Evolutionary conservation across 805 yeast genomes (phyloP).

Genomic region (Barnettozyma californica): DNA sequence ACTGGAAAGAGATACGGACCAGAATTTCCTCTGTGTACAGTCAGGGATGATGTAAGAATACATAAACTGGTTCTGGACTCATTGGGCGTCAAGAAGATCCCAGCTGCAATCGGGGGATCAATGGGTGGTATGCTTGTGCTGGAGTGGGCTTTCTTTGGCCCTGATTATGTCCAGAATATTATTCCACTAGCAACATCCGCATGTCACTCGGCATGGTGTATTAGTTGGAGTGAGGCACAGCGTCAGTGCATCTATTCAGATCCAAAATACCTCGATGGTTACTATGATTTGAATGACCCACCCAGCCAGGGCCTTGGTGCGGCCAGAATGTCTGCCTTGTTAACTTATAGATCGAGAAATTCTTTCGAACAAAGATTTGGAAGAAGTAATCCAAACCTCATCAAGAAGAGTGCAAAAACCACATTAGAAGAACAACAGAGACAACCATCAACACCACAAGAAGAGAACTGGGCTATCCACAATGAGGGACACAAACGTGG

Average conservation of each 20-base stretch:
- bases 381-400: slow-evolving; percentile 57
- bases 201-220: slow-evolving; percentile 96
- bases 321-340: slow-evolving; percentile 93
- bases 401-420: slow-evolving; percentile 10
- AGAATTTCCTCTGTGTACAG: slow-evolving; percentile 87
- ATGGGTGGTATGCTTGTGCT: slow-evolving; percentile 98
- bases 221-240: slow-evolving; percentile 98
- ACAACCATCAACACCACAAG: slow-evolving; percentile 46
- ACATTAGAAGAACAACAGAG: slow-evolving; percentile 17
- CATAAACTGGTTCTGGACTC: slow-evolving; percentile 76
- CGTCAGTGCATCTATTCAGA: slow-evolving; percentile 94
- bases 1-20: slow-evolving; percentile 85
- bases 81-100: slow-evolving; percentile 72
- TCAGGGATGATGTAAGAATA: slow-evolving; percentile 84
- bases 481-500: slow-evolving; percentile 68
- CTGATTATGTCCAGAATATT: slow-evolving; percentile 59
- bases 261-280: slow-evolving; percentile 89
- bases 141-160: slow-evolving; percentile 76
- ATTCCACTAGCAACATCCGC: slow-evolving; percentile 93
- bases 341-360: slow-evolving; percentile 89
- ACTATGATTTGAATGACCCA: slow-evolving; percentile 69
- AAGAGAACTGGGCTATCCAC: slow-evolving; percentile 78
- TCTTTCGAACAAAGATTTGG: slow-evolving; percentile 90
- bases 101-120: slow-evolving; percentile 91
- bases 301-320: slow-evolving; percentile 89